Conservation (phyloP, 805 yeast species). For the Hanseniaspora hatyaiensis region DNA sequence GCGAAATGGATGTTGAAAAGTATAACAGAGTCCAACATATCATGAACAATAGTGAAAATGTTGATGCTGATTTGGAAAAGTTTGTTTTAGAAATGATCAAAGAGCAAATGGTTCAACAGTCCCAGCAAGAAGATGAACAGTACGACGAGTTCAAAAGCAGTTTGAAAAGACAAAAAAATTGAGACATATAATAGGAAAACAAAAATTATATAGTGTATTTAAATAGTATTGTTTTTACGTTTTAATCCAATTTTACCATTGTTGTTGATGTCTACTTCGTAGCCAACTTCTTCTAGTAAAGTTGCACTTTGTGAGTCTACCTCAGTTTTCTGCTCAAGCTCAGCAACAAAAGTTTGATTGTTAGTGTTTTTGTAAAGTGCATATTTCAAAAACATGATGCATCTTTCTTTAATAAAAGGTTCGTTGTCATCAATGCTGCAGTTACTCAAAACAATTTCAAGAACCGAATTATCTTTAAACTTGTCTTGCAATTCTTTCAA, state of each 20-base stretch:
- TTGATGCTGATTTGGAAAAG: slow-evolving; percentile 63
- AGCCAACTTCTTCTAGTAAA: slow-evolving; percentile 59
- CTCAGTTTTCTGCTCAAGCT: slow-evolving; percentile 61
- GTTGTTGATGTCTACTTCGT: slow-evolving; percentile 55
- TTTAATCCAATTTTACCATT: slow-evolving; percentile 54
- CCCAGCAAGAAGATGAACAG: slow-evolving; percentile 20
- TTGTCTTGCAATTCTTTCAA: slow-evolving; percentile 52
- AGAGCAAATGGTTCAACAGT: slow-evolving; percentile 35
- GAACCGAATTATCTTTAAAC: slow-evolving; percentile 52
- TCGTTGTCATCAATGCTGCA: slow-evolving; percentile 81
- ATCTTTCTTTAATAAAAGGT: slow-evolving; percentile 75
- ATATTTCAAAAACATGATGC: slow-evolving; percentile 66
- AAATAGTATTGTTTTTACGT: no score
- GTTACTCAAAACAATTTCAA: slow-evolving; percentile 61
- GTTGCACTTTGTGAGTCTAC: slow-evolving; percentile 38
- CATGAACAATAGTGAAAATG: slow-evolving; percentile 57
- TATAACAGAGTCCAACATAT: slow-evolving; percentile 58
- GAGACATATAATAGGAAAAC: not conserved
- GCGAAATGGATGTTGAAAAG: slow-evolving; percentile 42
- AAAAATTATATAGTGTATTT: not conserved
- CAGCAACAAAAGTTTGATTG: slow-evolving; percentile 68
- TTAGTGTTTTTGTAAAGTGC: slow-evolving; percentile 49
- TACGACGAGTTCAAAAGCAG: not conserved
- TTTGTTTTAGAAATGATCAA: slow-evolving; percentile 57
- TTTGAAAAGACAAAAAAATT: slow-evolving; percentile 10